Percentiles rank a stretch among this genome's conserved stretches.
phyloP scores from a whole-genome alignment of 1,284 basidiomycete genomes.

The Xanthoconium separans region DNA sequence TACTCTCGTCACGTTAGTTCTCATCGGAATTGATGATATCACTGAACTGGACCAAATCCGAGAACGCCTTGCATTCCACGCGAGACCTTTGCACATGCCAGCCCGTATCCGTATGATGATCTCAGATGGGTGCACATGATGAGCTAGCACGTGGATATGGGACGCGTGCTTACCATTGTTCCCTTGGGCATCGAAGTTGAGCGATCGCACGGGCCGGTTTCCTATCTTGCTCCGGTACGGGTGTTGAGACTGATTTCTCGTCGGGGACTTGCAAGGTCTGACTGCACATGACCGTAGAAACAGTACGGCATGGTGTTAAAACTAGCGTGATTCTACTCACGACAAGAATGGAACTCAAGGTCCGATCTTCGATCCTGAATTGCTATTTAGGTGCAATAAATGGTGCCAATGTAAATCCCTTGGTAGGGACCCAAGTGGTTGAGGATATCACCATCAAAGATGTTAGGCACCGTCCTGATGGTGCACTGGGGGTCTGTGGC shows the following conservation, averaged over 20 bases:
- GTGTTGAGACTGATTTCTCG: not conserved
- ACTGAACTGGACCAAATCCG: not conserved
- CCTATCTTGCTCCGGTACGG: not conserved
- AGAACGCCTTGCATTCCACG: not conserved
- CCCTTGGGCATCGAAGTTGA: not conserved
- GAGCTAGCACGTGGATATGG: conserved; percentile 1
- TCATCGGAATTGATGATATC: not conserved
- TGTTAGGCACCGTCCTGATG: conserved; percentile 44
- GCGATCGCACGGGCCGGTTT: not conserved
- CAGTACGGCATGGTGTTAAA: not conserved
- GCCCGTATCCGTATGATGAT: not conserved
- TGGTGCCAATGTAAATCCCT: conserved; percentile 50
- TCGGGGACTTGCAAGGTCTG: not conserved
- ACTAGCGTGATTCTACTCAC: not conserved
- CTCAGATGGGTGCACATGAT: not conserved
- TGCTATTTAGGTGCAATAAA: conserved; percentile 41
- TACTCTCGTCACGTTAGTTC: not conserved
- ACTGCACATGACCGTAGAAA: not conserved
- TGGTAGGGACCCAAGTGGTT: conserved; percentile 58
- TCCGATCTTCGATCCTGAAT: not conserved
- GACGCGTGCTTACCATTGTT: not conserved
- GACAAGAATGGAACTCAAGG: conserved; percentile 2
- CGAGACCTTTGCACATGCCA: not conserved
- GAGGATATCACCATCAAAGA: conserved; percentile 42
- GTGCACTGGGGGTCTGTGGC: conserved; percentile 46